Evolutionary conservation across 257 asterid genomes (phyloP).

Genomic region (Solanum infundibuliforme): DNA sequence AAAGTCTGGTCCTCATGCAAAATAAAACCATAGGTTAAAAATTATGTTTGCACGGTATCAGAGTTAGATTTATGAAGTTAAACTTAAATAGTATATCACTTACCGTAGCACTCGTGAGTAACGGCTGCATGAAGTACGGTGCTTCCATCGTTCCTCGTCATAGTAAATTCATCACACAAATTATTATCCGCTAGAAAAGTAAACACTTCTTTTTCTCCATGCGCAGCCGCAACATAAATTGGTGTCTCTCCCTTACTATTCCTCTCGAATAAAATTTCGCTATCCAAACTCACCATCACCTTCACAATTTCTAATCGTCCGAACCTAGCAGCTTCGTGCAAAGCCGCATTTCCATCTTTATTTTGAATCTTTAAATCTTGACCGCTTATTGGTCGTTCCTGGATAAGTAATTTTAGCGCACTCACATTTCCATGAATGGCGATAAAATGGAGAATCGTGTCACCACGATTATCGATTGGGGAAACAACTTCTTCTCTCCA

Average conservation of each 20-base stretch:
- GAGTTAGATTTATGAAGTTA: neutral
- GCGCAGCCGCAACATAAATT: neutral
- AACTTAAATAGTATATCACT: neutral
- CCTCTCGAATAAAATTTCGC: neutral
- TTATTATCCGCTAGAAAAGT: neutral
- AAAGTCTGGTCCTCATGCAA: neutral
- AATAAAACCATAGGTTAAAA: neutral
- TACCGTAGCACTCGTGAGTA: neutral
- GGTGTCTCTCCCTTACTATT: slow-evolving; percentile 5
- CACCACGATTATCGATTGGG: neutral
- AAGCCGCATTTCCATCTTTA: neutral
- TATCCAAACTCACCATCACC: neutral
- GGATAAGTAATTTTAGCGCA: neutral
- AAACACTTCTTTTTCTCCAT: neutral
- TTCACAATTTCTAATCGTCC: neutral
- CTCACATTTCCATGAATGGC: neutral
- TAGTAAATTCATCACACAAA: neutral
- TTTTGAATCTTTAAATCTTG: neutral
- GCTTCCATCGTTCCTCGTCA: neutral
- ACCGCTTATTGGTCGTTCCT: neutral
- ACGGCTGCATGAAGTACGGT: neutral
- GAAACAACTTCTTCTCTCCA: neutral
- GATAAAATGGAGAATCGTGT: neutral
- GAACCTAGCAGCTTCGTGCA: slow-evolving; percentile 1
- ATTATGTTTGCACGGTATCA: neutral